Evolutionary conservation across 345 rosid species (phyloP).

Genomic region (Populus tremula): DNA sequence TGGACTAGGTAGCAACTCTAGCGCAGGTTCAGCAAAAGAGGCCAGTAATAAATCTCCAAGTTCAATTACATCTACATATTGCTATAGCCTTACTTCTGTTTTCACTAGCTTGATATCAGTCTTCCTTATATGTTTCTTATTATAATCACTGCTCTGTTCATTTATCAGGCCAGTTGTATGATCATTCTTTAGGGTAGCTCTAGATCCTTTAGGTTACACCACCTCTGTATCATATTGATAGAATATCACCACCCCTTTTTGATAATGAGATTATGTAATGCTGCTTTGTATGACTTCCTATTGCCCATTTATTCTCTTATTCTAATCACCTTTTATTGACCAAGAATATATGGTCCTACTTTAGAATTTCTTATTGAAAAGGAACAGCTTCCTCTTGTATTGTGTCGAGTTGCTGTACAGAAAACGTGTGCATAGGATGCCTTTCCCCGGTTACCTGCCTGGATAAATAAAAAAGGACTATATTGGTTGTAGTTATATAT

Average conservation of each 20-base stretch:
- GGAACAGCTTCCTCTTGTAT: background rate
- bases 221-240: background rate
- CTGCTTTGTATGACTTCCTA: background rate
- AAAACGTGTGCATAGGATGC: background rate
- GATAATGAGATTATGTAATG: background rate
- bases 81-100: conserved; percentile 4
- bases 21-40: conserved; percentile 33
- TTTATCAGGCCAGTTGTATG: background rate
- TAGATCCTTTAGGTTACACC: background rate
- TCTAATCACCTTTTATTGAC: background rate
- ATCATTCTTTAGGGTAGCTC: background rate
- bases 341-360: background rate
- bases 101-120: conserved; percentile 13
- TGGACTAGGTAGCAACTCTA: conserved; percentile 40
- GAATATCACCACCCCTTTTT: background rate
- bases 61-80: conserved; percentile 29
- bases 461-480: background rate
- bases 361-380: background rate
- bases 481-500: background rate
- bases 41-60: conserved; percentile 27
- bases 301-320: background rate
- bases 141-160: conserved; percentile 14
- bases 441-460: background rate
- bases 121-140: conserved; percentile 17
- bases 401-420: background rate